Base-by-base conservation (phyloP, 2,329 filamentous ascomycete genomes). In the Mollisia scopiformis region DNA sequence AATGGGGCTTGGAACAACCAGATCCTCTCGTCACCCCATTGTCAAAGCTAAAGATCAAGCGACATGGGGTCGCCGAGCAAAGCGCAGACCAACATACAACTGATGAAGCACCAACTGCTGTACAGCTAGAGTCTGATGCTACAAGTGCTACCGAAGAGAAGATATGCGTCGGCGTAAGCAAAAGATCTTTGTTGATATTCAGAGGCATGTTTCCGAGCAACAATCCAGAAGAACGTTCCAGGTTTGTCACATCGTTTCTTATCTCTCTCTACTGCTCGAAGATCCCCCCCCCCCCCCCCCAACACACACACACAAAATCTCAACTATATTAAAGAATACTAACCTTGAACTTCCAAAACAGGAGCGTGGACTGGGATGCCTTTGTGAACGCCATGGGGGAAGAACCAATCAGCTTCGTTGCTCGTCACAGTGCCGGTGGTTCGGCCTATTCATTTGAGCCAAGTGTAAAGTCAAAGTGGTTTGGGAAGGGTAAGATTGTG, bases 301-400 rank as follows among this genome's bases (percentile, higher is more conserved):
- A 33, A 13, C 13, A 33, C 13, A n/a, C n/a, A n/a, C n/a, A n/a
- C n/a, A n/a, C n/a, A n/a, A n/a, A n/a, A n/a, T n/a, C n/a, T n/a
- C n/a, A n/a, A n/a, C n/a, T 33, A 33, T 6, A 33, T 33, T 33
- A 33, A 33, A 33, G 31, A 33, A 8, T 8, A 13, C 46, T 28
- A 50, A 50, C 16, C 25, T 33, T 16, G 47, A 14, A 54, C 6
- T 33, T 33, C 31, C 6, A 6, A 54, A n/a, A n/a, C n/a, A n/a
- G n/a, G 27, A 27, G 30, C 39, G 23, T 62, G 13, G 51, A 54
- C 11, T 61, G 62, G 62, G 52, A 53, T 21, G 8, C 28, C 1
- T 61, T 60, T 30, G 53, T 64, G 1, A 39, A 55, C 3, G 50
- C 31, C 28, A 55, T 64, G 56, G 23, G 49, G 8, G 49, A 58